Base-by-base conservation (phyloP, 106 monocot genomes). In the Dioscorea dumetorum region DNA sequence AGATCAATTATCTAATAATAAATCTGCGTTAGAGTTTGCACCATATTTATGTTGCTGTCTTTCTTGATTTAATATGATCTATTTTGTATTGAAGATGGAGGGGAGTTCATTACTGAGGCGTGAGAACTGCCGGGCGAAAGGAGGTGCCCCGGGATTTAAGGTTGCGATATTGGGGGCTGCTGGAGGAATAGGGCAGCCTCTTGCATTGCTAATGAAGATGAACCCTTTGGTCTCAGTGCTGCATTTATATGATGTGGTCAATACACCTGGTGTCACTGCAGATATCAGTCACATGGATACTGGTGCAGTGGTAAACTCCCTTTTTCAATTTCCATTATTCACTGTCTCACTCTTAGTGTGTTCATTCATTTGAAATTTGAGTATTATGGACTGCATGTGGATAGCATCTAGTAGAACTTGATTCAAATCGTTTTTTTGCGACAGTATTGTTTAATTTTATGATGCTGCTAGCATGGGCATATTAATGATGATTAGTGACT, bases 201-300 rank as follows among this genome's bases (percentile, higher is more conserved):
- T 83, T 22, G 33, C 83, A 16, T 22, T 83, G 61, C 66, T 83
- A 62, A 78, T 83, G 74, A 83, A 83, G 74, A 83, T 83, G 41
- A 83, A 83, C 53, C 78, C 78, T 41, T 61, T 78, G 15, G 78
- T 83, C 5, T 78, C 83, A 8, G 78, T 83, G 33, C 78, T 83
- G 8, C 74, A 83, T 71, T 78, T 83, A 8, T 83, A 83, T 64
- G 83, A 83, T 78, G 74, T 83, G 19, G 74, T 83, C 60, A 82
- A 82, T 70, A 70, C 77, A 16, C 77, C 82, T 48, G 82, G 82
- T 57, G 83, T 83, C 12, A 78, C 83, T 9, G 74, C 78, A 4
- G 83, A 83, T 49, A 33, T 83, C 64, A 83, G 83, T 64, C 83
- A 83, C 70, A 83, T 83, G 83, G 78, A 83, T 49, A 83, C 78